Conservation (phyloP, 148 eudicot species). For the Fagopyrum homotropicum region DNA sequence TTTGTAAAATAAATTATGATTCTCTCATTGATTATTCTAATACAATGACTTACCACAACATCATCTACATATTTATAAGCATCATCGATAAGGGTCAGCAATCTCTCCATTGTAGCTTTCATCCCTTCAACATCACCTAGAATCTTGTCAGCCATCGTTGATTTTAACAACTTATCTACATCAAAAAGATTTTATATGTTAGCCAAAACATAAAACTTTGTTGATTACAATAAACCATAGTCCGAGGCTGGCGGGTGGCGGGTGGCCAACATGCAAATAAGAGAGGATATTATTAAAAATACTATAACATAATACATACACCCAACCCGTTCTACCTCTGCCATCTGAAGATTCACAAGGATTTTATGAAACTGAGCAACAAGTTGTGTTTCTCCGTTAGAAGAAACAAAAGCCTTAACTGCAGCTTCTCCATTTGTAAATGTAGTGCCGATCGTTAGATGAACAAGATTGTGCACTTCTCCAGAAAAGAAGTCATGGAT, state of each 20-base stretch:
- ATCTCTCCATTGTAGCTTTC: slow-evolving; percentile 69
- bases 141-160: slow-evolving; percentile 75
- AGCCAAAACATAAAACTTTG: slow-evolving; percentile 12
- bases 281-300: not conserved
- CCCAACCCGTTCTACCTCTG: slow-evolving; percentile 94
- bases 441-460: slow-evolving; percentile 76
- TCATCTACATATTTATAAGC: slow-evolving; percentile 84
- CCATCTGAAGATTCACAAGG: slow-evolving; percentile 71
- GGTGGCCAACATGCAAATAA: no score
- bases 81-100: slow-evolving; percentile 75
- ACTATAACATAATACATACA: slow-evolving; percentile 42
- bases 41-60: slow-evolving; percentile 72
- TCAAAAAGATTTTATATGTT: not conserved
- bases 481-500: slow-evolving; percentile 84
- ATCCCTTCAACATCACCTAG: slow-evolving; percentile 94
- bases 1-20: not conserved
- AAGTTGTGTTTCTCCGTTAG: slow-evolving; percentile 73
- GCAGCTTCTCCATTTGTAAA: slow-evolving; percentile 65
- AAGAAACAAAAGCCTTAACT: slow-evolving; percentile 75
- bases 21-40: not conserved
- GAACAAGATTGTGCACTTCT: slow-evolving; percentile 74
- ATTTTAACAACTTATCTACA: slow-evolving; percentile 82
- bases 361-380: slow-evolving; percentile 96
- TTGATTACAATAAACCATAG: no score
- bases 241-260: no score